phyloP scores from a whole-genome alignment of 768 basidiomycete genomes.

The Megacollybia marginata region DNA sequence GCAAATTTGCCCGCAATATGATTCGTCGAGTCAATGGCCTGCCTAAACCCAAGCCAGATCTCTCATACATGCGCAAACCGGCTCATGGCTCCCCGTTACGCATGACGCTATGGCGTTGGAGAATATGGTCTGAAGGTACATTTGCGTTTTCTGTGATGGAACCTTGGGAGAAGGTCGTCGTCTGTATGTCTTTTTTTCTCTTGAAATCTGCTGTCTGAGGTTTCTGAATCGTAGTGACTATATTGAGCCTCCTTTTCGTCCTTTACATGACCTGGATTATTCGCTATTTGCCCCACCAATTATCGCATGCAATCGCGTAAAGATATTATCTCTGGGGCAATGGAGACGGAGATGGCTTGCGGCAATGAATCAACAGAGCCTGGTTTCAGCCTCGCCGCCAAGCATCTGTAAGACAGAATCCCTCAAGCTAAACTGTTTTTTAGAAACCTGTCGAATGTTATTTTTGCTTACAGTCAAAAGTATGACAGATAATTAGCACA shows the following conservation, averaged over 20 bases:
- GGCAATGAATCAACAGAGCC: slow-evolving; percentile 11
- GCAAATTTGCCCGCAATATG: background rate
- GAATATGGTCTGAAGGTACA: slow-evolving; percentile 51
- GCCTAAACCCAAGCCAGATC: slow-evolving; percentile 14
- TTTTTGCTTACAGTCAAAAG: too few species aligned
- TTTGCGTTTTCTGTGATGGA: slow-evolving; percentile 56
- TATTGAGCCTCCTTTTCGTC: slow-evolving; percentile 29
- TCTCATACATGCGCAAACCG: slow-evolving; percentile 8
- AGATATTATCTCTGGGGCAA: slow-evolving; percentile 58
- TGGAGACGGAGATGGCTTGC: slow-evolving; percentile 23
- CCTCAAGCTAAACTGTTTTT: too few species aligned
- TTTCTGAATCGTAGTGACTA: slow-evolving; percentile 25
- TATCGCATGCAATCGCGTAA: slow-evolving; percentile 44
- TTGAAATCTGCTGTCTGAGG: background rate
- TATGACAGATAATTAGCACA: too few species aligned
- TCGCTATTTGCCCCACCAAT: slow-evolving; percentile 53
- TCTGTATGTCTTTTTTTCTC: slow-evolving; percentile 32
- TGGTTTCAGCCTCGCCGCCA: too few species aligned
- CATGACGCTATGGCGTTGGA: slow-evolving; percentile 38
- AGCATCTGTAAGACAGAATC: too few species aligned
- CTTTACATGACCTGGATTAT: slow-evolving; percentile 44
- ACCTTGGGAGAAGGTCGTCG: slow-evolving; percentile 60
- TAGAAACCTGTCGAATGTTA: too few species aligned
- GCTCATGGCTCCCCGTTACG: slow-evolving; percentile 7
- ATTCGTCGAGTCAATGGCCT: background rate